phyloP scores from a whole-genome alignment of 2,329 filamentous ascomycete species.

The Apiospora malaysiana region DNA sequence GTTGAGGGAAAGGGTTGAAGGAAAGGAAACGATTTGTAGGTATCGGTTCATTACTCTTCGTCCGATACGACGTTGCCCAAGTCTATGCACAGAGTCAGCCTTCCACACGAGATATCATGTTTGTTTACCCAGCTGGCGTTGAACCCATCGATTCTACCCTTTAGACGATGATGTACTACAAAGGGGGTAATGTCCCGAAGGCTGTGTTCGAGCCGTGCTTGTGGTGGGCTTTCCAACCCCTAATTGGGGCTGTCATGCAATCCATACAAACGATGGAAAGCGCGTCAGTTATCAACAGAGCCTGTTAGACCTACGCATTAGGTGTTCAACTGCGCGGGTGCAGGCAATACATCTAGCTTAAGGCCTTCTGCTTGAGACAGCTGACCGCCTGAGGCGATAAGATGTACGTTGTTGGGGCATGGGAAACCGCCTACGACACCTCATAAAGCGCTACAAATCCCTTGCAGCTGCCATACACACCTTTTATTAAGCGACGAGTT shows the following conservation, averaged over 20 bases:
- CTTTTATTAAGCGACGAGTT: slow-evolving; percentile 1
- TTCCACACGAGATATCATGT: background rate
- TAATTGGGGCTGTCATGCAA: background rate
- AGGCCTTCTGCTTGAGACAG: background rate
- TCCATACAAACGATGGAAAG: background rate
- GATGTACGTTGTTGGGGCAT: background rate
- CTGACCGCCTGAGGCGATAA: background rate
- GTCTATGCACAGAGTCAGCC: background rate
- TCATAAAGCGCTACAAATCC: background rate
- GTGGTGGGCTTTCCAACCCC: background rate
- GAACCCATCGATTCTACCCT: background rate
- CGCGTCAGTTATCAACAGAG: background rate
- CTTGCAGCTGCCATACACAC: background rate
- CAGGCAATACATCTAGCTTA: background rate
- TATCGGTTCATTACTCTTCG: background rate
- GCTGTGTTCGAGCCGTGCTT: background rate
- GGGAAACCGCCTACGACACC: background rate
- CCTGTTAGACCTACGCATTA: background rate
- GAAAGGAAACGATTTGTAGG: background rate
- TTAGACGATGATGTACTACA: background rate
- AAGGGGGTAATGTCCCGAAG: background rate
- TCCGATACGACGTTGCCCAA: background rate
- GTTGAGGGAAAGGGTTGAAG: background rate
- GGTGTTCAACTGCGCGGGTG: background rate
- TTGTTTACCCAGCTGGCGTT: background rate